Evolutionary conservation across 2,329 filamentous ascomycete species (phyloP).

Genomic region (Alternaria tenuissima): DNA sequence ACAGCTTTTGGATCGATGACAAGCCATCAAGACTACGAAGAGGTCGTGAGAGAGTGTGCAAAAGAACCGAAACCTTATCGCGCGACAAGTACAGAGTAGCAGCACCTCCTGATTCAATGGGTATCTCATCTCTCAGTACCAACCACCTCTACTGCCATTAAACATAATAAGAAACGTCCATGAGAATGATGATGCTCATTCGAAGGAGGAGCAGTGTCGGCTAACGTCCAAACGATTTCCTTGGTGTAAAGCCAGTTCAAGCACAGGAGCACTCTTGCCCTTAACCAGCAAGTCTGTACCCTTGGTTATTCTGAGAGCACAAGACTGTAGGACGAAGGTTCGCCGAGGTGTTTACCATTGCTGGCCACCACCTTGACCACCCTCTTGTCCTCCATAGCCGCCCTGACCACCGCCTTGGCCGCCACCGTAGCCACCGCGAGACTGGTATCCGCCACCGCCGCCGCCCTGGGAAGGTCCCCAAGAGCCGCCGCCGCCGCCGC

Average conservation of each 20-base stretch:
- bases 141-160: conserved; percentile 42
- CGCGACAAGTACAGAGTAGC: conserved; percentile 39
- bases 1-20: conserved; percentile 22
- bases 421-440: conserved; percentile 43
- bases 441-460: conserved; percentile 44
- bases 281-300: conserved; percentile 14
- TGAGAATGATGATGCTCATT: conserved; percentile 36
- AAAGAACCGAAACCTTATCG: conserved; percentile 31
- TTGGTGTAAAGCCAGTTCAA: conserved; percentile 14
- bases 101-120: conserved; percentile 50
- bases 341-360: conserved; percentile 42
- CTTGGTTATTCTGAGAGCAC: conserved; percentile 21
- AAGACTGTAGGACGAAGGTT: conserved; percentile 18
- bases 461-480: conserved; percentile 32
- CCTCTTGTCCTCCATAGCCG: conserved; percentile 36
- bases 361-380: conserved; percentile 41
- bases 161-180: conserved; percentile 33
- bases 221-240: conserved; percentile 29
- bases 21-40: conserved; percentile 18
- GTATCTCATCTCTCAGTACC: conserved; percentile 52
- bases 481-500: conserved; percentile 44
- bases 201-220: conserved; percentile 33
- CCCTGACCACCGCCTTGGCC: conserved; percentile 35
- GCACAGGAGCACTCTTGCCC: conserved; percentile 17
- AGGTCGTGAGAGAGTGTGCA: conserved; percentile 28